phyloP scores from a whole-genome alignment of 352 stramenopile species.

The Pythium brassicae region DNA sequence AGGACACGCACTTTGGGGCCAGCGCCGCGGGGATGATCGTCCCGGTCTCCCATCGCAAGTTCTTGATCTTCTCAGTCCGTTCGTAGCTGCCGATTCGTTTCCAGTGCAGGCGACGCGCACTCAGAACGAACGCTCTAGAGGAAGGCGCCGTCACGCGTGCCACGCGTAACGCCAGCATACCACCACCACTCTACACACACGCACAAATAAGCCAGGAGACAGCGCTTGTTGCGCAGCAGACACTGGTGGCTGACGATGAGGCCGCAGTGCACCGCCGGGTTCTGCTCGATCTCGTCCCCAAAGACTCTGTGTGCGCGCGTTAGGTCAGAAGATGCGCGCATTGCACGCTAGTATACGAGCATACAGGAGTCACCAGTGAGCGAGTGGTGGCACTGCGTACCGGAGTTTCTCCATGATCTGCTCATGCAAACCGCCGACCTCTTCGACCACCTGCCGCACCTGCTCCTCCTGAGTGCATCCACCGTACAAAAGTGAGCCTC shows the following conservation, averaged over 20 bases:
- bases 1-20: constrained; percentile 45
- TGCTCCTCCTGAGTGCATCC: constrained; percentile 55
- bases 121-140: background rate
- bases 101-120: background rate
- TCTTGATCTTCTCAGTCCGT: constrained; percentile 86
- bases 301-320: constrained; percentile 32
- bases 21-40: constrained; percentile 80
- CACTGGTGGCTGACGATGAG: constrained; percentile 89
- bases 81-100: constrained; percentile 32
- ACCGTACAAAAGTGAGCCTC: no score
- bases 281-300: constrained; percentile 55
- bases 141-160: no score
- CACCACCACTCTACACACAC: constrained; percentile 1
- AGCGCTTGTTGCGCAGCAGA: constrained; percentile 89
- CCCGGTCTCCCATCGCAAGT: constrained; percentile 87
- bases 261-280: constrained; percentile 59
- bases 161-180: no score
- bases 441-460: constrained; percentile 76
- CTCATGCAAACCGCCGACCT: constrained; percentile 58
- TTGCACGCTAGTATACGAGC: no score
- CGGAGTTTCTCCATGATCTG: constrained; percentile 73
- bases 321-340: background rate
- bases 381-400: constrained; percentile 18
- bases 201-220: constrained; percentile 85
- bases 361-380: background rate